phyloP scores from a whole-genome alignment of 352 stramenopile species.

The Globisporangium acanthophoron region DNA sequence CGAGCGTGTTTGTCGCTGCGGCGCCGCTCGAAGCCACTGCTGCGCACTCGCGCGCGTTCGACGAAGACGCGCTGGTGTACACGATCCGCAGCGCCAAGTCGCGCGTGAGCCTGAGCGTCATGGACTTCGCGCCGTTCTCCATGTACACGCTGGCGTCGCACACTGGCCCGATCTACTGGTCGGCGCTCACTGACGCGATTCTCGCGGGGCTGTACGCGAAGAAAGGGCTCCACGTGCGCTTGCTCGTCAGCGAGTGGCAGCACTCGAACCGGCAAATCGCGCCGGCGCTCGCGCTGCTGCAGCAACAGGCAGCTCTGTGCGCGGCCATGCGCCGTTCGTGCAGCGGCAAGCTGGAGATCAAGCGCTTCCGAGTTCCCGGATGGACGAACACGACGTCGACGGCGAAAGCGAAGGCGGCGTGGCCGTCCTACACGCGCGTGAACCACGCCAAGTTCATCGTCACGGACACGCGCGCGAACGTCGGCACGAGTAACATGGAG shows the following conservation, averaged over 20 bases:
- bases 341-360: conserved; percentile 55
- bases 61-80: conserved; percentile 69
- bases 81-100: conserved; percentile 54
- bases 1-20: conserved; percentile 53
- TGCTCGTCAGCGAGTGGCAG: conserved; percentile 79
- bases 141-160: conserved; percentile 44
- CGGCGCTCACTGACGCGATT: conserved; percentile 55
- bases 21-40: conserved; percentile 56
- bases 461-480: conserved; percentile 67
- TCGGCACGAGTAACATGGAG: conserved; percentile 87
- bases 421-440: conserved; percentile 69
- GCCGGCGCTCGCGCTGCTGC: conserved; percentile 33
- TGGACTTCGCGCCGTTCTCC: conserved; percentile 76
- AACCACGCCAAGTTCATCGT: conserved; percentile 87
- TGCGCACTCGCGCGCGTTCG: conserved; percentile 41
- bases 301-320: conserved; percentile 46
- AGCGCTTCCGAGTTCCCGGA: conserved; percentile 66
- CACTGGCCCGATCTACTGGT: conserved; percentile 54
- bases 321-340: conserved; percentile 29
- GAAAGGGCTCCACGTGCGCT: conserved; percentile 35
- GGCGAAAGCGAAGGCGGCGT: conserved; percentile 20
- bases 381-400: conserved; percentile 60
- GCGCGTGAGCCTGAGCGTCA: conserved; percentile 68
- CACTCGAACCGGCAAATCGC: conserved; percentile 58
- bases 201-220: conserved; percentile 54